Evolutionary conservation across 352 stramenopile genomes (phyloP).

Genomic region (Sclerospora graminicola): DNA sequence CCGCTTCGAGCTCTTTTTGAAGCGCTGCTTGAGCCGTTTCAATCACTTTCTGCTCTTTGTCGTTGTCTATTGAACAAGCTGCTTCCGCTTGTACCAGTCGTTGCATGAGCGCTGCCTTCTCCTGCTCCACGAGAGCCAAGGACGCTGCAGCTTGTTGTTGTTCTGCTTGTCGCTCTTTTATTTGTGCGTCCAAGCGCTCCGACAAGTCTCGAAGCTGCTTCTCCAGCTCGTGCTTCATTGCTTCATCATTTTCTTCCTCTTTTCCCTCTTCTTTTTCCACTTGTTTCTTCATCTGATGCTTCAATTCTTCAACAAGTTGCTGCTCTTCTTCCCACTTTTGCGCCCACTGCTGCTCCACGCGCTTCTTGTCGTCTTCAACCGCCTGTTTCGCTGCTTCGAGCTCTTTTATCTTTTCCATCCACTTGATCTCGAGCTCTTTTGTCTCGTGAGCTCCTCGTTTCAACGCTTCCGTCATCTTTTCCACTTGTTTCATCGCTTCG

Average conservation of each 20-base stretch:
- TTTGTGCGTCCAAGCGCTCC: constrained; percentile 10
- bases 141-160: constrained; percentile 2
- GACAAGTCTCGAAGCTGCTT: constrained; percentile 13
- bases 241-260: constrained; percentile 16
- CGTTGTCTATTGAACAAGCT: not conserved
- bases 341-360: constrained; percentile 9
- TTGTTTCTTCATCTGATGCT: constrained; percentile 16
- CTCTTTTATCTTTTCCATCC: constrained; percentile 14
- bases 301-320: constrained; percentile 3
- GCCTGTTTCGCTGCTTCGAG: constrained; percentile 2
- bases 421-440: constrained; percentile 17
- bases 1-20: constrained; percentile 5
- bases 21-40: constrained; percentile 5
- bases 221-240: constrained; percentile 17
- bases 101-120: constrained; percentile 10
- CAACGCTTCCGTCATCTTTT: constrained; percentile 30
- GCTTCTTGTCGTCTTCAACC: constrained; percentile 10
- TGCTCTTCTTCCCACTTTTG: constrained; percentile 10
- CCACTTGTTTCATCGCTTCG: constrained; percentile 30
- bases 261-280: constrained; percentile 26
- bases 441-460: constrained; percentile 23
- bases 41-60: constrained; percentile 2
- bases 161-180: constrained; percentile 6
- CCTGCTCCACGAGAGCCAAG: constrained; percentile 9
- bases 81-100: constrained; percentile 9